A percentile compares a stretch with the other conserved stretches of the same genome.
Conservation (phyloP, 2,329 filamentous ascomycete species). For the Colletotrichum caudatum region DNA sequence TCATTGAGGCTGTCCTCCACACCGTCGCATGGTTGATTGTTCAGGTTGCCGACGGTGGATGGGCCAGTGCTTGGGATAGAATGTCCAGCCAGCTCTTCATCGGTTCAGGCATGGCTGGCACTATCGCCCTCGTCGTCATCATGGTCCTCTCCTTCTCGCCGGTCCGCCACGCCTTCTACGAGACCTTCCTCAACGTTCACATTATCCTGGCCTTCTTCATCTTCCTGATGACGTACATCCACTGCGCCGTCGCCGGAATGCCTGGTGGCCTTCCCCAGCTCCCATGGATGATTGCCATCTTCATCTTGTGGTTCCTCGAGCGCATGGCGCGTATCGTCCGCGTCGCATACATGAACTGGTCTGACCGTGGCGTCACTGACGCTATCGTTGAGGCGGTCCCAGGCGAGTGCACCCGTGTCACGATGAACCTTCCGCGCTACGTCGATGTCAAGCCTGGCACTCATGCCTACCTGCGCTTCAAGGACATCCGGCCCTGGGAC, state of each 20-base stretch:
- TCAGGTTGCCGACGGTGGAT: conserved; percentile 73
- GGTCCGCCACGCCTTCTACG: conserved; percentile 93
- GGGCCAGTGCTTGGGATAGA: conserved; percentile 65
- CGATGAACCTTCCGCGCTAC: conserved; percentile 75
- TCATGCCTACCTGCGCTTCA: conserved; percentile 81
- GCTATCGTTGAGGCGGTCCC: conserved; percentile 76
- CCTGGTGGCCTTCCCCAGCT: conserved; percentile 77
- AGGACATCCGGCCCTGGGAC: conserved; percentile 74
- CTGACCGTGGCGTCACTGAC: conserved; percentile 68
- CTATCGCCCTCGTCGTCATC: conserved; percentile 72
- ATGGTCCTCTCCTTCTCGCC: conserved; percentile 80
- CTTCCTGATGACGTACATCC: conserved; percentile 81
- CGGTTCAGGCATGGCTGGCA: conserved; percentile 71
- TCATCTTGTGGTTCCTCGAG: conserved; percentile 83
- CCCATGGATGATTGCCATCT: conserved; percentile 78
- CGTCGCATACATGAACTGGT: conserved; percentile 76
- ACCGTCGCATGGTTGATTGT: conserved; percentile 81
- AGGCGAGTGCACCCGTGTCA: conserved; percentile 77
- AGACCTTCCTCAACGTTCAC: conserved; percentile 92
- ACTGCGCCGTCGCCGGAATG: conserved; percentile 76
- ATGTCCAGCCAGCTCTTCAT: conserved; percentile 73
- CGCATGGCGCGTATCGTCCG: conserved; percentile 72
- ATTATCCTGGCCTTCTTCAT: conserved; percentile 78
- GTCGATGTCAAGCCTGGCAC: conserved; percentile 76
- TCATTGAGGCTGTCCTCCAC: conserved; percentile 76